phyloP scores from a whole-genome alignment of 768 basidiomycete genomes.

The Russula foetens region DNA sequence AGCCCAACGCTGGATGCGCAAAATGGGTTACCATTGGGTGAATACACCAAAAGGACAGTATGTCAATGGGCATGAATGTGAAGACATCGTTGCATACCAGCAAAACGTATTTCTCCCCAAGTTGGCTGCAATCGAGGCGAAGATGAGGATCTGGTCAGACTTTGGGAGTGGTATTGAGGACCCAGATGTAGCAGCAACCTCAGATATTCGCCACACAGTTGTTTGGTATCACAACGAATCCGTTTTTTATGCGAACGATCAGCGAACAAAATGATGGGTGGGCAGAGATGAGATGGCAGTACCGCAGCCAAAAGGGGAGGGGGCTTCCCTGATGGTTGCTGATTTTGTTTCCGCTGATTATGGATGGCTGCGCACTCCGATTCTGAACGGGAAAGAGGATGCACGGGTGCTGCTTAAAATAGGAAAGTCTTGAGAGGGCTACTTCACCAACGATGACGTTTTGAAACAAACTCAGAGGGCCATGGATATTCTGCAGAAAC shows the following conservation, averaged over 20 bases:
- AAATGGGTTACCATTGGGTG: neutral
- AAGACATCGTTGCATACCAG: neutral
- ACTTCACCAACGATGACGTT: neutral
- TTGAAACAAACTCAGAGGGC: neutral
- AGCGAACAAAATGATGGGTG: neutral
- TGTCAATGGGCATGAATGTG: neutral
- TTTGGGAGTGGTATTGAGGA: no score
- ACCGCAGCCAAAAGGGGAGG: neutral
- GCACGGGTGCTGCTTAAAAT: no score
- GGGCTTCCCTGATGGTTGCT: neutral
- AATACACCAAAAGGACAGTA: neutral
- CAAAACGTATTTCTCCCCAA: neutral
- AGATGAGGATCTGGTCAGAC: no score
- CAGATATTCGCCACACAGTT: neutral
- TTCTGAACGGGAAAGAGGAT: no score
- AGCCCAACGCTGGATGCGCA: neutral
- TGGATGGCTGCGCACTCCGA: neutral
- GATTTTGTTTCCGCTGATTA: no score
- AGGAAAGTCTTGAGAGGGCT: neutral
- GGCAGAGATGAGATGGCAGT: neutral
- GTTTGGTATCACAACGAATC: neutral
- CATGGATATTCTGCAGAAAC: neutral
- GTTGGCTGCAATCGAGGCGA: no score
- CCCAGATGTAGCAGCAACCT: no score
- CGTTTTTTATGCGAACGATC: neutral